Base-by-base conservation (phyloP, 2,329 filamentous ascomycete genomes). In the Diaporthe sp. region DNA sequence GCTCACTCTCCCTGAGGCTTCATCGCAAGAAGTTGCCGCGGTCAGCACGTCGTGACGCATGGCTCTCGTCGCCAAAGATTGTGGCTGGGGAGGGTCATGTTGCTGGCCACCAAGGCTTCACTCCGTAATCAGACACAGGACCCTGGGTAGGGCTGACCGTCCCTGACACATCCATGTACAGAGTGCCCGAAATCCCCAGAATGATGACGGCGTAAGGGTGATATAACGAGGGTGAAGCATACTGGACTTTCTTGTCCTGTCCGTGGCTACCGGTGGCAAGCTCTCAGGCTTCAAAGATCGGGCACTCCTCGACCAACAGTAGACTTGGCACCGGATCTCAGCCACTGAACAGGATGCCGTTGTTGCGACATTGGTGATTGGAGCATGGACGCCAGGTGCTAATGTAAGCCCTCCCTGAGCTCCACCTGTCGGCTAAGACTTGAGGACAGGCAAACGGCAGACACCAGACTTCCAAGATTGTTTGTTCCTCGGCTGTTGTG, bases 391-490 rank as follows among this genome's bases (percentile, higher is more conserved):
- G 12, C 60, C 3, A 8, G 44, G n/a, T 44, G 37, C 57, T 34
- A 44, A 15, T 44, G 60, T 63, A 47, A 63, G 60, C 60, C 15
- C 15, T 44, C n/a, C n/a, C 15, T 44, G n/a, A 47, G 39, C 39
- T 47, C 25, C 61, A 44, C 28, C 61, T 47, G 25, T 67, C 12
- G 42, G 61, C 61, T 67, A 34, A 47, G 39, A 67, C 20, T 34
- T 13, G 42, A 65, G 25, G 8, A 49, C 25, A 31, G 25, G 25
- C 28, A 55, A 25, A 12, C 25, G 12, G 25, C 25, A 22, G 13
- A 31, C 15, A 20, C 13, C 42, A 28, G 28, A 17, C 42, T n/a
- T 37, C 17, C 4, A 31, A 17, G n/a, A 6, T 34, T 4, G 57
- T 13, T 22, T n/a, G 57, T 7, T 6, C 6, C 1, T 39, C 57